Base-by-base conservation (phyloP, 352 stramenopile species). In the Globisporangium iwayamae region DNA sequence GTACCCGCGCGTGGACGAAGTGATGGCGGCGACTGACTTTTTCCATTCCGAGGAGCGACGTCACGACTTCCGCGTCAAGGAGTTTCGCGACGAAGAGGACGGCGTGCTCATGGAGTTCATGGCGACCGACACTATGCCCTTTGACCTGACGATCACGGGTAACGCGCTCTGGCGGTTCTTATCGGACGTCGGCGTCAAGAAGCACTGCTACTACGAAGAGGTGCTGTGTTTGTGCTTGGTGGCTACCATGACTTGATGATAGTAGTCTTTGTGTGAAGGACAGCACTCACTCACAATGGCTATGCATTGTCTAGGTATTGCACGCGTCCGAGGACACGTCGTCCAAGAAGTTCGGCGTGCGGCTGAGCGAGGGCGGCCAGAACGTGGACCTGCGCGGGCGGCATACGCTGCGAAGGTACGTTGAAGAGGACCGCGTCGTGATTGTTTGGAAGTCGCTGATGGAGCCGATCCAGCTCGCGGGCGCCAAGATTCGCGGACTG, bases 401-500 rank as follows among this genome's bases (percentile, higher is more conserved):
- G 39, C 63, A 82, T 39, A 82, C 72, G 10, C 56, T 81, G 39
- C 78, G 78, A 1, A 76, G 69, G 25, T 85, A 72, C 45, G 59
- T 73, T 6, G 62, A 70, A 16, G 62, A 58, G 0, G 56, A 76
- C 46, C 60, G 67, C 11, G 47, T 76, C 25, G 59, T 83, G 30
- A 62, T 85, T 6, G 77, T 82, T 56, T 85, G 74, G 78, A 81
- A 70, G 56, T 81, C 75, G 66, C 54, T 81, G 1, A 54, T 74
- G 18, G 70, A 81, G 62, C 78, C 78, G 2, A 45, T 77, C 25
- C 61, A 81, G 46, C 53, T 87, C 16, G 72, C 73, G 13, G 66
- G 62, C 22, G 56, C 68, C 3, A 73, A 70, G 1, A 67, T 82
- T 30, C 38, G 48, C n/a, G 72, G 74, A 0, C 28, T 82, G 36